These are phyloP conservation scores for Verticillium isaacii DNA, from an alignment of 2,329 filamentous ascomycete genomes.

Conservation along the genomic window DNA sequence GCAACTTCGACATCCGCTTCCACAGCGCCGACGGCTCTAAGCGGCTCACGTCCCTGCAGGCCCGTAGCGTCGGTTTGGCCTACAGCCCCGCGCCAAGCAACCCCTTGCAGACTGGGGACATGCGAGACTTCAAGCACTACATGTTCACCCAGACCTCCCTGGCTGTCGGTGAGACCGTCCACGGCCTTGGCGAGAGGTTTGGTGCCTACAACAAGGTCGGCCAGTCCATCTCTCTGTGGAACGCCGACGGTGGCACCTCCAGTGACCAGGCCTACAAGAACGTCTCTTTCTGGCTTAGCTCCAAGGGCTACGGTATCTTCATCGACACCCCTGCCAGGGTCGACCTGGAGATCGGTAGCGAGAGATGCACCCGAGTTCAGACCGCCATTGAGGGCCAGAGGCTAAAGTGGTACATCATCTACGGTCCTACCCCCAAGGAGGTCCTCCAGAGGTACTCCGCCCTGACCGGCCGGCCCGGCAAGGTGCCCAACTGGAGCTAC, in stretches of 20 bases:
- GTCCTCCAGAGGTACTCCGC: constrained; percentile 62
- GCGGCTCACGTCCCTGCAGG: constrained; percentile 31
- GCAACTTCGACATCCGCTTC: constrained; percentile 33
- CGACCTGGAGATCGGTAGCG: constrained; percentile 69
- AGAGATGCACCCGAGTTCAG: constrained; percentile 67
- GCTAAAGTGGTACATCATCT: constrained; percentile 70
- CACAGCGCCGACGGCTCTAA: constrained; percentile 29
- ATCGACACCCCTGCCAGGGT: constrained; percentile 66
- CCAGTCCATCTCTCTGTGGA: constrained; percentile 62
- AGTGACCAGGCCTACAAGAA: constrained; percentile 72
- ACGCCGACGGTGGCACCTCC: constrained; percentile 60
- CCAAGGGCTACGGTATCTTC: constrained; percentile 72
- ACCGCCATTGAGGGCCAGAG: constrained; percentile 64
- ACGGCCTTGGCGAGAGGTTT: constrained; percentile 73
- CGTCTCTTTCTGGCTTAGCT: constrained; percentile 64
- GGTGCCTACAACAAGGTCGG: constrained; percentile 74
- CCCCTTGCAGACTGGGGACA: constrained; percentile 27
- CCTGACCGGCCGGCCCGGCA: constrained; percentile 60
- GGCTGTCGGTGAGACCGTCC: constrained; percentile 60
- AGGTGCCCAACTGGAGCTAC: constrained; percentile 69
- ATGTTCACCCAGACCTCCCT: constrained; percentile 53
- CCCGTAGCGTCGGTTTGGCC: constrained; percentile 33
- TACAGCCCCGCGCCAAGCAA: constrained; percentile 26
- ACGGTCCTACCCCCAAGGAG: constrained; percentile 67
- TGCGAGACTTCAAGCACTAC: constrained; percentile 45